Percentiles rank a stretch among this genome's conserved stretches.
Conservation (phyloP, 177 flowering plant species). For the Vitis hybrid region DNA sequence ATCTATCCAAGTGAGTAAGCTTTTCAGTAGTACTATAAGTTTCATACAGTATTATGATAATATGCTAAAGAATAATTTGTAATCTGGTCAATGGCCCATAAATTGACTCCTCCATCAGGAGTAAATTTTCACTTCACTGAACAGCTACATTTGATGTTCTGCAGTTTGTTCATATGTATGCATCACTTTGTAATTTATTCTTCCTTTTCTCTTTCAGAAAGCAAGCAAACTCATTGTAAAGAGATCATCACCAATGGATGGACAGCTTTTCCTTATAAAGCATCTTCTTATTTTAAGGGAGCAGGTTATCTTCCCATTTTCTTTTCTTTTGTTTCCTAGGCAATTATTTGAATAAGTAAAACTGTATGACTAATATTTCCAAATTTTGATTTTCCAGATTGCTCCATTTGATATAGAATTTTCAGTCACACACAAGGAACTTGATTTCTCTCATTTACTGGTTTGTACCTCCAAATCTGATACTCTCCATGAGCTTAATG, state of each 20-base stretch:
- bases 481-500: background rate
- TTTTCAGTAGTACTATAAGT: too few relatives aligned
- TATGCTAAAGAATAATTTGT: constrained; percentile 8
- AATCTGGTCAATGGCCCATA: too few relatives aligned
- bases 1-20: constrained; percentile 78
- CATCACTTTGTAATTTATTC: background rate
- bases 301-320: constrained; percentile 54
- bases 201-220: constrained; percentile 50
- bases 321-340: background rate
- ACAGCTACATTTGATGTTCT: background rate
- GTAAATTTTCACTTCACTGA: too few relatives aligned
- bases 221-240: constrained; percentile 84
- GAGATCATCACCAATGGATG: constrained; percentile 87
- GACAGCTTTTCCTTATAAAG: constrained; percentile 92
- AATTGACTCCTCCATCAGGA: too few relatives aligned
- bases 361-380: constrained; percentile 9
- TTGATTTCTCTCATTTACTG: constrained; percentile 98
- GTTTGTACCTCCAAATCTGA: constrained; percentile 37
- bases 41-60: too few relatives aligned
- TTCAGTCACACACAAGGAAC: constrained; percentile 94
- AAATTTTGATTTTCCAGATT: constrained; percentile 55
- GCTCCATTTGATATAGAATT: constrained; percentile 98
- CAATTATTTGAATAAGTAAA: background rate
- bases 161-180: background rate
- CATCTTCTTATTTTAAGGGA: constrained; percentile 91